phyloP scores from a whole-genome alignment of 495 filamentous ascomycete species.

The Astrocystis sublimbata region DNA sequence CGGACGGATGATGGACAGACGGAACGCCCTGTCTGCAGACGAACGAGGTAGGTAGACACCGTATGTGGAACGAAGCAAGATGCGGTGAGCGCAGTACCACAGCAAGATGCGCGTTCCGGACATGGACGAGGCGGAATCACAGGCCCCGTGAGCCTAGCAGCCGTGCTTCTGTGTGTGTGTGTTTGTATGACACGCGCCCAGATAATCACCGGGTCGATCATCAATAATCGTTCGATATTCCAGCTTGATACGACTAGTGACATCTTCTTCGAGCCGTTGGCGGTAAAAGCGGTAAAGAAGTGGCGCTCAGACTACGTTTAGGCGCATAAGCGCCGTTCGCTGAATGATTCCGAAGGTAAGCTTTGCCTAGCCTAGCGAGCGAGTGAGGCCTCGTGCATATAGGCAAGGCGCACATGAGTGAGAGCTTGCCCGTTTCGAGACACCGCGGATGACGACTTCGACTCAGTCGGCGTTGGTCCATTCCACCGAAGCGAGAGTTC shows the following conservation, averaged over 20 bases:
- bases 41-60: not conserved
- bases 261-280: no score
- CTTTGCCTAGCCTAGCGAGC: not conserved
- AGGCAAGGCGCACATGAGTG: not conserved
- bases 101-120: not conserved
- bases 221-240: no score
- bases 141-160: not conserved
- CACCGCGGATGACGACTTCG: not conserved
- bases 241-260: no score
- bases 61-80: not conserved
- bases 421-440: constrained; percentile 9
- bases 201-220: not conserved
- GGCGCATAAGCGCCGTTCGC: not conserved
- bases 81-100: not conserved
- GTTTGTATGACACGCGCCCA: not conserved
- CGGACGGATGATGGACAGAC: not conserved
- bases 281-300: not conserved
- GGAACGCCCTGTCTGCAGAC: not conserved
- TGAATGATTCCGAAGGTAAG: not conserved
- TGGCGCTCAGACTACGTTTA: no score
- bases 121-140: not conserved
- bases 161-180: no score
- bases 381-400: not conserved
- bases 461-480: not conserved
- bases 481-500: not conserved